phyloP scores from a whole-genome alignment of 768 basidiomycete species.

The Suillus paluster region DNA sequence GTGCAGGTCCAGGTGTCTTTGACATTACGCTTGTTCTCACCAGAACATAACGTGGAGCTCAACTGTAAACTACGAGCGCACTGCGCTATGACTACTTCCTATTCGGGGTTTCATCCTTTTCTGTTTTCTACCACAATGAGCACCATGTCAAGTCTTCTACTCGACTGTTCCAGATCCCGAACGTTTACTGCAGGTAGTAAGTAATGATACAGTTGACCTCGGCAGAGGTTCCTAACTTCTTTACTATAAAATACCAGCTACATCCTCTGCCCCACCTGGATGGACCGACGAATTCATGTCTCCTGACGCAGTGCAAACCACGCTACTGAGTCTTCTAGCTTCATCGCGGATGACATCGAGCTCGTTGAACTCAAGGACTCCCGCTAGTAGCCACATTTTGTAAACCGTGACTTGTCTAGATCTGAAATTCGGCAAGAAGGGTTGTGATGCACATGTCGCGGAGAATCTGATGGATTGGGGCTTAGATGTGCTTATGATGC shows the following conservation, averaged over 20 bases:
- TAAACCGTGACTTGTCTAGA: not conserved
- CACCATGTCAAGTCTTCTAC: not conserved
- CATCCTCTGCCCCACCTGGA: not conserved
- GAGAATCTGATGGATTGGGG: not conserved
- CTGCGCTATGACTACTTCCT: not conserved
- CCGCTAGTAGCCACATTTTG: not conserved
- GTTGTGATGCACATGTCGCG: not conserved
- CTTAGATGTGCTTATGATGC: not conserved
- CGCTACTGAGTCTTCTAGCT: not conserved
- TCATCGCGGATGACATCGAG: not conserved
- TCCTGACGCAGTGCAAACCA: not conserved
- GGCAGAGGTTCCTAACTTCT: not conserved
- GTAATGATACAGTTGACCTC: not conserved
- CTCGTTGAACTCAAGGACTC: not conserved
- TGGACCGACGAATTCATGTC: not conserved
- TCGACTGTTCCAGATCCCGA: not conserved
- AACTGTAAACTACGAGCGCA: not conserved
- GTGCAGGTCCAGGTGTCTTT: not conserved
- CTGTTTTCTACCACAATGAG: not conserved
- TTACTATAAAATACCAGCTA: not conserved
- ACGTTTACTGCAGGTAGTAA: not conserved
- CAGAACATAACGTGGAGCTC: conserved; percentile 7
- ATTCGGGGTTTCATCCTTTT: not conserved
- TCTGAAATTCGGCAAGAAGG: not conserved
- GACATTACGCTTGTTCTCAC: conserved; percentile 10